Percentiles rank a stretch among this genome's conserved stretches.
These are phyloP conservation scores for Hypoxylon lenormandii DNA, from an alignment of 495 filamentous ascomycete species.

Conservation along the genomic window DNA sequence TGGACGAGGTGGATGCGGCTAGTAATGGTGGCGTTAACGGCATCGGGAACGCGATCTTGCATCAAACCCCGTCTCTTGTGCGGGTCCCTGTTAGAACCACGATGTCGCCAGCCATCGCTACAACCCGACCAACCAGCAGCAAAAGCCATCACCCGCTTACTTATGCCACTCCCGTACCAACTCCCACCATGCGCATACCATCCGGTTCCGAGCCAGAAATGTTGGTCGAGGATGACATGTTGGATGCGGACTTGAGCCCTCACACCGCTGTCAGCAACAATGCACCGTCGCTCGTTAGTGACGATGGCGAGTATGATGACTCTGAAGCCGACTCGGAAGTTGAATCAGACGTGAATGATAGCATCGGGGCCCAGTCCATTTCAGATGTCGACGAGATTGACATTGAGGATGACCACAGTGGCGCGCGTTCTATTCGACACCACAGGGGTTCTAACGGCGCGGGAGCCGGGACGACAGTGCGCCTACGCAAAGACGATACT, in stretches of 20 bases:
- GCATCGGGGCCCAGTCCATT: slow-evolving; percentile 56
- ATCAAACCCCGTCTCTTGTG: slow-evolving; percentile 59
- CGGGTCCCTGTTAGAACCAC: slow-evolving; percentile 70
- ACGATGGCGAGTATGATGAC: slow-evolving; percentile 82
- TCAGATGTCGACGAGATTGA: slow-evolving; percentile 65
- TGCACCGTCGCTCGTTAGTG: slow-evolving; percentile 86
- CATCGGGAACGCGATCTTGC: slow-evolving; percentile 43
- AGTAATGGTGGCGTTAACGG: slow-evolving; percentile 19
- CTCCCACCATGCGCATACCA: slow-evolving; percentile 41
- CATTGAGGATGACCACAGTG: slow-evolving; percentile 58
- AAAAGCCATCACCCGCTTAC: slow-evolving; percentile 60
- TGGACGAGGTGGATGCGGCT: slow-evolving; percentile 59
- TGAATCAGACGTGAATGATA: slow-evolving; percentile 58
- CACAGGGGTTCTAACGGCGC: slow-evolving; percentile 50
- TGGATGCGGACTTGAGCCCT: slow-evolving; percentile 78
- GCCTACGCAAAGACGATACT: slow-evolving; percentile 59
- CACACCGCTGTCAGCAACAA: slow-evolving; percentile 81
- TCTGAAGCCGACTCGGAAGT: slow-evolving; percentile 60
- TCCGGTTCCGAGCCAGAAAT: slow-evolving; percentile 53
- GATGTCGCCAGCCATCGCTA: slow-evolving; percentile 63
- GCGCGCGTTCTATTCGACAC: slow-evolving; percentile 54
- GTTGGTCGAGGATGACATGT: slow-evolving; percentile 61
- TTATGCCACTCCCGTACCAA: slow-evolving; percentile 53
- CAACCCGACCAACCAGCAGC: slow-evolving; percentile 66
- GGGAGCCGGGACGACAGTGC: slow-evolving; percentile 47